Percentiles rank a stretch among this genome's conserved stretches.
Evolutionary conservation across 192 early-diverging fungal genomes (phyloP).

Genomic region (Coemansia umbellata): DNA sequence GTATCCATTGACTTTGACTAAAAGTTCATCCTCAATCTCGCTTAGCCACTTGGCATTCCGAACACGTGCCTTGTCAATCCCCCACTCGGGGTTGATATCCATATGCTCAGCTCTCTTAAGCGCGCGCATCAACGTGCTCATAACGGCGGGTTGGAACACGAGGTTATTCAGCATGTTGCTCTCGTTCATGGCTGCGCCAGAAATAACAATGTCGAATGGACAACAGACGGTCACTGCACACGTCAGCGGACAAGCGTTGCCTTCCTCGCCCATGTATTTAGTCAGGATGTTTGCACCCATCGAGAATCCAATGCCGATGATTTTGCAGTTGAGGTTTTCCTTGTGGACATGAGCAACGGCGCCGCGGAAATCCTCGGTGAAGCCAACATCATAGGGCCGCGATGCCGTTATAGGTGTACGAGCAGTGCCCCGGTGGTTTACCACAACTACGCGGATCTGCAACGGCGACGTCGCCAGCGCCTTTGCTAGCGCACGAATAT

Average conservation of each 20-base stretch:
- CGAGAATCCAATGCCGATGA: slow-evolving; percentile 83
- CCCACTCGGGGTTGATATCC: slow-evolving; percentile 19
- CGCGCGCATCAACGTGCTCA: slow-evolving; percentile 50
- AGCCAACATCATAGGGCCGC: slow-evolving; percentile 72
- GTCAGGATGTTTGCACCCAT: slow-evolving; percentile 90
- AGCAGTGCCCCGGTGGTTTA: slow-evolving; percentile 88
- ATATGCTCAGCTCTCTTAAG: slow-evolving; percentile 45
- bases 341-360: slow-evolving; percentile 22
- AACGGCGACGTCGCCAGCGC: slow-evolving; percentile 45
- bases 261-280: slow-evolving; percentile 82
- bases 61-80: slow-evolving; percentile 52
- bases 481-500: slow-evolving; percentile 72
- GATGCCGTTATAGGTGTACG: slow-evolving; percentile 68
- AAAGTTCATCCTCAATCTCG: slow-evolving; percentile 75
- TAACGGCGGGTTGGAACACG: slow-evolving; percentile 57
- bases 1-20: slow-evolving; percentile 66
- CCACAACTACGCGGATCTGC: slow-evolving; percentile 67
- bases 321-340: slow-evolving; percentile 51
- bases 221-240: slow-evolving; percentile 77
- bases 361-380: slow-evolving; percentile 66
- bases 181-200: slow-evolving; percentile 44
- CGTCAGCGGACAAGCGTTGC: slow-evolving; percentile 60
- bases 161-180: slow-evolving; percentile 54
- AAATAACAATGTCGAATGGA: slow-evolving; percentile 74
- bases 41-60: slow-evolving; percentile 58